phyloP scores from a whole-genome alignment of 2,329 filamentous ascomycete species.

The Stenocarpella maydis region DNA sequence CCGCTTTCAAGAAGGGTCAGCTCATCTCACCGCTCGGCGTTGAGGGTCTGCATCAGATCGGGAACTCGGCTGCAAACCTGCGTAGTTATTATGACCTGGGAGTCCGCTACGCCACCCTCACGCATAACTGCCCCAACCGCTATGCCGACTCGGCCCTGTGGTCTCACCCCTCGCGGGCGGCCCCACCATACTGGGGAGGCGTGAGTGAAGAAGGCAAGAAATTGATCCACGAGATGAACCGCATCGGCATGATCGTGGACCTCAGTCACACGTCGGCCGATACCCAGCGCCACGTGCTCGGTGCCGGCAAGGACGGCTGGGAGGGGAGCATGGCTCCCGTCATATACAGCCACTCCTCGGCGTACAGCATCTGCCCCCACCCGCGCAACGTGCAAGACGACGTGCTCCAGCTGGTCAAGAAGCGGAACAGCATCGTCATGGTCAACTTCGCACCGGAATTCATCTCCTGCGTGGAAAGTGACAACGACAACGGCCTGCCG shows the following conservation, averaged over 20 bases:
- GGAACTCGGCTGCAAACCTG: slow-evolving; percentile 80
- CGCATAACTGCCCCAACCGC: slow-evolving; percentile 91
- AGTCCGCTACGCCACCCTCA: slow-evolving; percentile 87
- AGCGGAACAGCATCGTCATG: slow-evolving; percentile 82
- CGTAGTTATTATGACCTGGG: slow-evolving; percentile 80
- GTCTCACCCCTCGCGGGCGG: slow-evolving; percentile 53
- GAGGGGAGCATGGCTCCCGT: slow-evolving; percentile 79
- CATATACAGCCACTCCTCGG: slow-evolving; percentile 90
- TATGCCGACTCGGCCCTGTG: slow-evolving; percentile 85
- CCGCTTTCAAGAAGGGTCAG: slow-evolving; percentile 66
- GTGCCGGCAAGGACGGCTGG: slow-evolving; percentile 66
- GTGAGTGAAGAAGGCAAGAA: slow-evolving; percentile 74
- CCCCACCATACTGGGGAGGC: slow-evolving; percentile 71
- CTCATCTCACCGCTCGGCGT: slow-evolving; percentile 82
- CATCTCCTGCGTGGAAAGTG: slow-evolving; percentile 74
- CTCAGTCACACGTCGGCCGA: slow-evolving; percentile 79
- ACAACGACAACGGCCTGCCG: slow-evolving; percentile 70
- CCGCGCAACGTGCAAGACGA: slow-evolving; percentile 91
- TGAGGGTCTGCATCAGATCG: slow-evolving; percentile 93
- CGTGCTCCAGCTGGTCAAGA: slow-evolving; percentile 78
- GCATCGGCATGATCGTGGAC: slow-evolving; percentile 93
- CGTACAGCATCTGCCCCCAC: slow-evolving; percentile 82
- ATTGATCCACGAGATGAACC: slow-evolving; percentile 89
- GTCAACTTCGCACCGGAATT: slow-evolving; percentile 88
- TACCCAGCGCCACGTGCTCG: slow-evolving; percentile 86